A percentile compares a stretch with the other conserved stretches of the same genome.
phyloP scores from a whole-genome alignment of 495 filamentous ascomycete species.

The Symbiotaphrina buchneri region DNA sequence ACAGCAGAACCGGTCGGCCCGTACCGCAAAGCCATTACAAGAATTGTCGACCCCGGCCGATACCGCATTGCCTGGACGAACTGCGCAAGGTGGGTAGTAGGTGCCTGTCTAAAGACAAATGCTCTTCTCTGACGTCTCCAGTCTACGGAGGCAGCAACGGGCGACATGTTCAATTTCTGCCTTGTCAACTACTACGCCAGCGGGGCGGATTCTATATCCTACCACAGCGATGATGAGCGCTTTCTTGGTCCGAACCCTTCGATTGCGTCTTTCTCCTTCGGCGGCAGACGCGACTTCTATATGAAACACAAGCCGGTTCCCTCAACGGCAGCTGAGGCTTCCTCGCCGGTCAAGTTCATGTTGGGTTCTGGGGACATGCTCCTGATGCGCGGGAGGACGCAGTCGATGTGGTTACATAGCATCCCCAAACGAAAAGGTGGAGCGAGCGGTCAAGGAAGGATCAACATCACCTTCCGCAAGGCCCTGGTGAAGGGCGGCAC shows the following conservation, averaged over 20 bases:
- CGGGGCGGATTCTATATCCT: constrained; percentile 47
- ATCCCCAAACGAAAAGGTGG: constrained; percentile 47
- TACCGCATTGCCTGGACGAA: constrained; percentile 38
- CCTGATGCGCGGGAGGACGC: constrained; percentile 45
- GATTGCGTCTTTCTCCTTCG: constrained; percentile 51
- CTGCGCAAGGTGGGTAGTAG: constrained; percentile 19
- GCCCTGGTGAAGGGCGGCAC: constrained; percentile 40
- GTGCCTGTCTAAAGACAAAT: too few relatives aligned
- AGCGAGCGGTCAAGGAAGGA: constrained; percentile 31
- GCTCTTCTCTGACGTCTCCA: too few relatives aligned
- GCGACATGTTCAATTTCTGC: constrained; percentile 45
- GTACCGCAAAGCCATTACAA: constrained; percentile 24
- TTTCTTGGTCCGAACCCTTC: constrained; percentile 42
- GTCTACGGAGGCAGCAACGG: constrained; percentile 32
- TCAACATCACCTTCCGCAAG: constrained; percentile 54
- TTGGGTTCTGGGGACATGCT: constrained; percentile 48
- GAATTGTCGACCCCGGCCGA: constrained; percentile 34
- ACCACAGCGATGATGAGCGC: constrained; percentile 53
- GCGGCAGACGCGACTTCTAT: constrained; percentile 39
- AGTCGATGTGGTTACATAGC: constrained; percentile 48
- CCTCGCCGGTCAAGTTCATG: constrained; percentile 30
- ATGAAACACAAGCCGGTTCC: constrained; percentile 58
- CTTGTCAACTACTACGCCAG: constrained; percentile 58
- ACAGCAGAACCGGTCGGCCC: constrained; percentile 18
- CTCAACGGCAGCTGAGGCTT: too few relatives aligned